phyloP scores from a whole-genome alignment of 441 rosid genomes.

The Euphorbia celastroides region DNA sequence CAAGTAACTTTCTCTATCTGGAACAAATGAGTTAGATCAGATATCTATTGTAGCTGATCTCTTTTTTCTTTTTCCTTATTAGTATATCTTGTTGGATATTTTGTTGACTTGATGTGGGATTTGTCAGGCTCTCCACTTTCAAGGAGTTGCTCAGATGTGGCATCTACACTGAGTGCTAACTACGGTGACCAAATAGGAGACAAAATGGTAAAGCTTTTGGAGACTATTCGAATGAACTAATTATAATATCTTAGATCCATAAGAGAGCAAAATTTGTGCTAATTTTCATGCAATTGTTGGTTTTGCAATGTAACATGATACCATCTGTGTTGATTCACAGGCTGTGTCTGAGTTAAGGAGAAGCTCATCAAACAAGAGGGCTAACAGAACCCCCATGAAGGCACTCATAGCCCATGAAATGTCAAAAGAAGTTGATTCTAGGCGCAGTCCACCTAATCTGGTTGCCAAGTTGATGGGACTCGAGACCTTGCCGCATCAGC shows the following conservation, averaged over 20 bases:
- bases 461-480: slow-evolving; percentile 98
- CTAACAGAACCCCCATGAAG: slow-evolving; percentile 68
- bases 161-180: slow-evolving; percentile 41
- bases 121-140: slow-evolving; percentile 62
- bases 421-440: slow-evolving; percentile 64
- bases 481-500: slow-evolving; percentile 65
- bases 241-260: slow-evolving; percentile 16
- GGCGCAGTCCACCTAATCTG: slow-evolving; percentile 60
- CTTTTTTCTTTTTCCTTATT: too few relatives aligned
- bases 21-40: neutral
- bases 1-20: neutral
- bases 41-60: neutral
- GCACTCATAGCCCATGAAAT: slow-evolving; percentile 76
- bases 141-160: slow-evolving; percentile 62
- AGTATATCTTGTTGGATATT: slow-evolving; percentile 12
- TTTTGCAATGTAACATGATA: slow-evolving; percentile 22
- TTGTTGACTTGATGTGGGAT: slow-evolving; percentile 31
- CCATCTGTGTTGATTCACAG: slow-evolving; percentile 35
- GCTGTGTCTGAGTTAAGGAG: slow-evolving; percentile 54
- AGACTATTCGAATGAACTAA: slow-evolving; percentile 9
- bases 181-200: slow-evolving; percentile 55
- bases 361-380: slow-evolving; percentile 55
- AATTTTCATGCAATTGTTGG: slow-evolving; percentile 9
- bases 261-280: slow-evolving; percentile 14
- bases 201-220: slow-evolving; percentile 40